Conservation (phyloP, 2,329 filamentous ascomycete genomes). For the Hypoxylon sp. region DNA sequence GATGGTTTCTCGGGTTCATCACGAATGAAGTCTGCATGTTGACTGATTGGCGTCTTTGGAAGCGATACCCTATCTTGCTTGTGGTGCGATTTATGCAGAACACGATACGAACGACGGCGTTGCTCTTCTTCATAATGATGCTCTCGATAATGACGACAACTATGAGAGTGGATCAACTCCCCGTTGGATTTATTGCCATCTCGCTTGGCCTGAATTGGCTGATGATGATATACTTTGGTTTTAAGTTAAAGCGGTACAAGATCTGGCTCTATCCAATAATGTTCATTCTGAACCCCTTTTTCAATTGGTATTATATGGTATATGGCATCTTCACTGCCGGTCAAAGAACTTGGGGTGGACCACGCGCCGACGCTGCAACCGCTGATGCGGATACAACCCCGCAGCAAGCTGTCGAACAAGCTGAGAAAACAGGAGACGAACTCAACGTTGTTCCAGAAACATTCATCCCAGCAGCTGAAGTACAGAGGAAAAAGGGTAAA, state of each 20-base stretch:
- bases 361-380: conserved; percentile 87
- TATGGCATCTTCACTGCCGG: conserved; percentile 96
- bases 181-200: conserved; percentile 92
- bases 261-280: conserved; percentile 95
- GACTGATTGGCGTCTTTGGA: conserved; percentile 93
- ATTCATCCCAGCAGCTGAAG: conserved; percentile 75
- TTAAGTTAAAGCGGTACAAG: conserved; percentile 89
- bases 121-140: conserved; percentile 95
- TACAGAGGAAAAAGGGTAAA: conserved; percentile 54
- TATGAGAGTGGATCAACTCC: conserved; percentile 82
- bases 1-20: conserved; percentile 98
- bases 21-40: conserved; percentile 99
- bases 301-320: conserved; percentile 99
- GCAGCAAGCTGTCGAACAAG: conserved; percentile 86
- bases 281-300: conserved; percentile 95
- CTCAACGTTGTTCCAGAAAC: conserved; percentile 91
- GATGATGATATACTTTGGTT: conserved; percentile 96
- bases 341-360: conserved; percentile 95
- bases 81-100: conserved; percentile 94
- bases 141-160: conserved; percentile 88
- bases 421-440: conserved; percentile 84
- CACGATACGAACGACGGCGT: conserved; percentile 92
- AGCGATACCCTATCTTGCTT: conserved; percentile 87
- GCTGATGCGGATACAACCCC: conserved; percentile 83
- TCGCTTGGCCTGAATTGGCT: conserved; percentile 94